phyloP scores from a whole-genome alignment of 1,139 yeast genomes.

The Yamadazyma diospyri region DNA sequence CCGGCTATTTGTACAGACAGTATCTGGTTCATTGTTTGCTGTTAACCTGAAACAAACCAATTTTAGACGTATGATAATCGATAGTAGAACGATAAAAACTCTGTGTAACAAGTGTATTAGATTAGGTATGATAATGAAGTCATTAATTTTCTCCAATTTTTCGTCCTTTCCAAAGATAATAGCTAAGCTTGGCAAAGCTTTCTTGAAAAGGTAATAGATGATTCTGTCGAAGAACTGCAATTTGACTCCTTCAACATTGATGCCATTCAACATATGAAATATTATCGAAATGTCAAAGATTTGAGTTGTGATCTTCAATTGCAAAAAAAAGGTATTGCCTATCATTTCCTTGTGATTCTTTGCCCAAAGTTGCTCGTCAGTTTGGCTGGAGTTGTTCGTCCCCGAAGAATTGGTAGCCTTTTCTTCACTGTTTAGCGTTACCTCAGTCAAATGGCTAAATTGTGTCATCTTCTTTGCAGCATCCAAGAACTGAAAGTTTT shows the following conservation, averaged over 20 bases:
- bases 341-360: background rate
- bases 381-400: background rate
- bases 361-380: background rate
- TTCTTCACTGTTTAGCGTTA: background rate
- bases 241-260: background rate
- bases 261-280: constrained; percentile 6
- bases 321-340: constrained; percentile 3
- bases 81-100: constrained; percentile 1
- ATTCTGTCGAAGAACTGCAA: background rate
- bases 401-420: background rate
- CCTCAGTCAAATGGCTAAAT: background rate
- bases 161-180: background rate
- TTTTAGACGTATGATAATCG: constrained; percentile 5
- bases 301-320: background rate
- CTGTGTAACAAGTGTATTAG: constrained; percentile 6
- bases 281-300: constrained; percentile 3
- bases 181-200: constrained; percentile 1
- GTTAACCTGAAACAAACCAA: background rate
- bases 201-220: constrained; percentile 2
- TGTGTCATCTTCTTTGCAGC: background rate
- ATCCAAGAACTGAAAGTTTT: background rate
- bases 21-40: background rate
- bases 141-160: constrained; percentile 2
- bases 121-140: constrained; percentile 5
- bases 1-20: background rate